Evolutionary conservation across 2,329 filamentous ascomycete genomes (phyloP).

Genomic region (Bipolaris sorokiniana): DNA sequence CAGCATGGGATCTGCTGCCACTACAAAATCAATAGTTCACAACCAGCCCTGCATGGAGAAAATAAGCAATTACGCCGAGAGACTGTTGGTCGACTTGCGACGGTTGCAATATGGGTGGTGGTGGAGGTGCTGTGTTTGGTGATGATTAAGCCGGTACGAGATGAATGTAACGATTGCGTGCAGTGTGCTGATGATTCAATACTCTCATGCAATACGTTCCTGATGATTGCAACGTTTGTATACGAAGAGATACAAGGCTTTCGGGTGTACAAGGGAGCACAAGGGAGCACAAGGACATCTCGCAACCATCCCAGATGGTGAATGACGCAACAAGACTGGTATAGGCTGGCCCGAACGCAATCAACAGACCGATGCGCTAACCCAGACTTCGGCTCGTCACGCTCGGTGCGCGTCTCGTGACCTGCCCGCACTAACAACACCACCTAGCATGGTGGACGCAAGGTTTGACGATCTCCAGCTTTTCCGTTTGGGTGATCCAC

Average conservation of each 20-base stretch:
- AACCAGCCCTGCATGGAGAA: conserved; percentile 6
- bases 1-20: conserved; percentile 8
- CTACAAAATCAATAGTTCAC: conserved; percentile 22
- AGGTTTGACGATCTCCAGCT: not conserved
- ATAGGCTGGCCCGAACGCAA: not conserved
- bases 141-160: conserved; percentile 19
- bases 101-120: conserved; percentile 22
- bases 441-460: not conserved
- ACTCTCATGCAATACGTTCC: not conserved
- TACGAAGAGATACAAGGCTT: no score
- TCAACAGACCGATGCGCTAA: no score
- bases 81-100: not conserved
- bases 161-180: not conserved
- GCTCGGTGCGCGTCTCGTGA: not conserved
- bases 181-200: conserved; percentile 1
- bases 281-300: not conserved
- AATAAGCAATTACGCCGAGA: conserved; percentile 4
- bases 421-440: not conserved
- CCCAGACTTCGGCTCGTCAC: not conserved
- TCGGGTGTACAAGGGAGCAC: no score
- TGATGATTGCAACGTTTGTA: no score
- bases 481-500: not conserved
- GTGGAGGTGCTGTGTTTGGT: conserved; percentile 4
- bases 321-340: conserved; percentile 4
- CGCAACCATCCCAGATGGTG: not conserved